Evolutionary conservation across 2,329 filamentous ascomycete genomes (phyloP).

Genomic region (Trichoderma asperellum): DNA sequence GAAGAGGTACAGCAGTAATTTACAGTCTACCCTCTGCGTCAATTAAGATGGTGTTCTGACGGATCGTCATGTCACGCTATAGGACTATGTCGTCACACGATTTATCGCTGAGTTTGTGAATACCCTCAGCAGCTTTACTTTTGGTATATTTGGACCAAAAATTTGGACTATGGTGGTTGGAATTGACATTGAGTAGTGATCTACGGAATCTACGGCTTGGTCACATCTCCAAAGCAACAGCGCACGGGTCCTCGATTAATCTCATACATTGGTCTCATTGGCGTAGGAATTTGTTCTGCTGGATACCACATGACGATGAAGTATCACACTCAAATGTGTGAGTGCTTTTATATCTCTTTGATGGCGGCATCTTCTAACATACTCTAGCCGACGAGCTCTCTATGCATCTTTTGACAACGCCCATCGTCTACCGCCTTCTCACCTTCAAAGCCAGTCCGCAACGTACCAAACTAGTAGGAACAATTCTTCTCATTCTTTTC

Average conservation of each 20-base stretch:
- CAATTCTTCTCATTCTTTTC: constrained; percentile 34
- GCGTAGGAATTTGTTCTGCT: constrained; percentile 41
- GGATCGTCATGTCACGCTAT: background rate
- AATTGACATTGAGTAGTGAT: constrained; percentile 38
- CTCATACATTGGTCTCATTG: constrained; percentile 46
- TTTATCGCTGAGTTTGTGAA: constrained; percentile 52
- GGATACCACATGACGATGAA: constrained; percentile 43
- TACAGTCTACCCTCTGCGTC: background rate
- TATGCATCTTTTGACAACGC: constrained; percentile 49
- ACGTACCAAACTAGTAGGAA: constrained; percentile 35
- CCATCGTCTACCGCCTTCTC: constrained; percentile 47
- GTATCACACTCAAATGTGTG: constrained; percentile 44
- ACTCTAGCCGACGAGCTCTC: constrained; percentile 45
- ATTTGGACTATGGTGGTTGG: background rate
- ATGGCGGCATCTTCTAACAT: background rate
- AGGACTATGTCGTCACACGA: constrained; percentile 48
- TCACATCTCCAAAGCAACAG: constrained; percentile 31
- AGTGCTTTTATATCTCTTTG: constrained; percentile 10
- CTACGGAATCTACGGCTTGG: constrained; percentile 47
- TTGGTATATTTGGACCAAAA: constrained; percentile 32
- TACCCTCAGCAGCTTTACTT: constrained; percentile 47
- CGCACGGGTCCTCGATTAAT: constrained; percentile 38
- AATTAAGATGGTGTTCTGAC: background rate
- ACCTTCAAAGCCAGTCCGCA: constrained; percentile 39
- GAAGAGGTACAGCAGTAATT: constrained; percentile 36